Evolutionary conservation across 495 filamentous ascomycete species (phyloP).

Genomic region (Aspergillus heteromorphus): DNA sequence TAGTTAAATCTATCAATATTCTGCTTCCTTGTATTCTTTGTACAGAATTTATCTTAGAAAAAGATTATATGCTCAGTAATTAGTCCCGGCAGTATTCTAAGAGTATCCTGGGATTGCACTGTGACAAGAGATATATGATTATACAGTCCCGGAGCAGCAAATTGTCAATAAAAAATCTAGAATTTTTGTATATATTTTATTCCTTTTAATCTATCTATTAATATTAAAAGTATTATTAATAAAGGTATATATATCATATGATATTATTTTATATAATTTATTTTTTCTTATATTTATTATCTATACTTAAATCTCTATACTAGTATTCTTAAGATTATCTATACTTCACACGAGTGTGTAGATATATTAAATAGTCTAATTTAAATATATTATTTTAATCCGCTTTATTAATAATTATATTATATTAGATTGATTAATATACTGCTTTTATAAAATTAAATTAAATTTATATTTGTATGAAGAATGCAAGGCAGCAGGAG

Average conservation of each 20-base stretch:
- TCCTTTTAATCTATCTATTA: background rate
- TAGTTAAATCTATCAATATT: too few relatives aligned
- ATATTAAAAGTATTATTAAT: background rate
- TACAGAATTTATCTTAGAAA: too few relatives aligned
- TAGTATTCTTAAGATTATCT: background rate
- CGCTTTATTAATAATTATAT: background rate
- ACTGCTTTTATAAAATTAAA: background rate
- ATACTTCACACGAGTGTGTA: background rate
- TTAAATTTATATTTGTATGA: background rate
- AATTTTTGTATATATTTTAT: too few relatives aligned
- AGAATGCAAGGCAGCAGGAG: too few relatives aligned
- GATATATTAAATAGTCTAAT: background rate
- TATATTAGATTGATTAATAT: conserved; percentile 1
- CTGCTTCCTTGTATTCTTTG: too few relatives aligned
- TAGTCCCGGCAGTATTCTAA: too few relatives aligned
- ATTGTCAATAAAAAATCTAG: too few relatives aligned
- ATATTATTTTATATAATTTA: background rate
- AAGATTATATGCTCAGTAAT: too few relatives aligned
- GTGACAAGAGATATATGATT: too few relatives aligned
- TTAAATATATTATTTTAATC: background rate
- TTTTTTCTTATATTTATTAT: background rate
- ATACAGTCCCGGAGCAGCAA: too few relatives aligned
- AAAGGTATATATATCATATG: background rate
- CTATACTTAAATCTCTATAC: background rate
- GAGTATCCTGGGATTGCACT: too few relatives aligned